A percentile compares a stretch with the other conserved stretches of the same genome.
Conservation (phyloP, 2,329 filamentous ascomycete species). For the Trichoderma atroviride region DNA sequence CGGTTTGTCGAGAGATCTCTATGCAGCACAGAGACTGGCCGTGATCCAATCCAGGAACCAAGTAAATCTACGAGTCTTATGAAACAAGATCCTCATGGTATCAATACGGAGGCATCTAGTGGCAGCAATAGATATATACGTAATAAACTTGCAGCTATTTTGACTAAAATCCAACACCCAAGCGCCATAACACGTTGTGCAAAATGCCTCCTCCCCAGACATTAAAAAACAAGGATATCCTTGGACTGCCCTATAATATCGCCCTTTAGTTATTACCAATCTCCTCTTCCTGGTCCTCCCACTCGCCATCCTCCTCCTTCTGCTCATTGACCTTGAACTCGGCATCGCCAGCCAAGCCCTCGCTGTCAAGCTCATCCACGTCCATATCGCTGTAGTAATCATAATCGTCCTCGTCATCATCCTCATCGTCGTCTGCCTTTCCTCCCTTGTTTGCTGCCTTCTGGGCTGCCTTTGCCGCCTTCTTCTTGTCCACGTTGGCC, state of each 20-base stretch:
- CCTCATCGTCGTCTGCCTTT: conserved; percentile 43
- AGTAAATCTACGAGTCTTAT: too few relatives aligned
- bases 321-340: conserved; percentile 53
- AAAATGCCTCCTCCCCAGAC: conserved; percentile 3
- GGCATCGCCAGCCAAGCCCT: conserved; percentile 53
- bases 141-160: conserved; percentile 3
- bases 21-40: too few relatives aligned
- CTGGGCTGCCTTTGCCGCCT: conserved; percentile 49
- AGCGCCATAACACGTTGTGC: conserved; percentile 18
- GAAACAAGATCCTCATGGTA: too few relatives aligned
- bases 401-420: conserved; percentile 47
- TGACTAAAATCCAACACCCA: conserved; percentile 7
- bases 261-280: conserved; percentile 19
- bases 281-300: conserved; percentile 25
- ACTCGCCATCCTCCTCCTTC: conserved; percentile 54
- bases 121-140: conserved; percentile 8
- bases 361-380: conserved; percentile 55
- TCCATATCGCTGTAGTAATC: conserved; percentile 51
- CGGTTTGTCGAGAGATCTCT: too few relatives aligned
- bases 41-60: too few relatives aligned
- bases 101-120: not conserved
- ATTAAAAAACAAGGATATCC: conserved; percentile 3
- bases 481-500: conserved; percentile 88
- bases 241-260: not conserved
- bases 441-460: conserved; percentile 42